A percentile compares a stretch with the other conserved stretches of the same genome.
Conservation (phyloP, 257 asterid species). For the Oldenlandia corymbosa region DNA sequence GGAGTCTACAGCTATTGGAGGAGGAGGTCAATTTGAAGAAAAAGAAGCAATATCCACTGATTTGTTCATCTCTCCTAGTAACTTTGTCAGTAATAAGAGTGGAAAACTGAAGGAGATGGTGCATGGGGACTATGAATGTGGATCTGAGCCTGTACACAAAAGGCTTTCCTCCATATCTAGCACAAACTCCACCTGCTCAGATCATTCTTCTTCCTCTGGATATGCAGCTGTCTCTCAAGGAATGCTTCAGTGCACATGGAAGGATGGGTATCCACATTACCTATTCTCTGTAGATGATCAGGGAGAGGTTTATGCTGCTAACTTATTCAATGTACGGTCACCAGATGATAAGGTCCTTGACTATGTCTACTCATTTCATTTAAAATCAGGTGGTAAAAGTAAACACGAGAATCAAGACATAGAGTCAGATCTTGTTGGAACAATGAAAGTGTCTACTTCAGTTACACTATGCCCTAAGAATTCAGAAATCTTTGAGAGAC, state of each 20-base stretch:
- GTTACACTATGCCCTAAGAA: constrained; percentile 39
- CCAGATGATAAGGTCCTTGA: constrained; percentile 46
- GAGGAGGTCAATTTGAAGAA: constrained; percentile 18
- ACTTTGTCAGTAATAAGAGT: constrained; percentile 17
- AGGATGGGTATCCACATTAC: constrained; percentile 54
- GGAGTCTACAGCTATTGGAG: constrained; percentile 22
- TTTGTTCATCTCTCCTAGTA: constrained; percentile 25
- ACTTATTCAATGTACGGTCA: constrained; percentile 35
- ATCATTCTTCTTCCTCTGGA: constrained; percentile 47
- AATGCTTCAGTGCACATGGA: constrained; percentile 76
- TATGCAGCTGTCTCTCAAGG: constrained; percentile 49
- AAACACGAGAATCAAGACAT: constrained; percentile 30
- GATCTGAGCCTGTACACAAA: constrained; percentile 29
- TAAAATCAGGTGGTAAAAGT: constrained; percentile 34
- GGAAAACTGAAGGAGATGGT: constrained; percentile 35
- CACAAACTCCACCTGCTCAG: constrained; percentile 54
- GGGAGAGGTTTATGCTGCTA: constrained; percentile 56
- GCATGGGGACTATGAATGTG: constrained; percentile 27
- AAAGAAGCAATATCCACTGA: constrained; percentile 23
- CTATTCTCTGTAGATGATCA: constrained; percentile 68
- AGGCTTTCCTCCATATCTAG: constrained; percentile 56
- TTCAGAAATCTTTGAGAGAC: constrained; percentile 53
- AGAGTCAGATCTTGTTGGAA: constrained; percentile 45
- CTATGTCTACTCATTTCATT: constrained; percentile 63
- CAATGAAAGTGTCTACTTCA: constrained; percentile 72